A percentile compares a stretch with the other conserved stretches of the same genome.
phyloP scores from a whole-genome alignment of 2,329 filamentous ascomycete species.

The Xylariaceae sp. region DNA sequence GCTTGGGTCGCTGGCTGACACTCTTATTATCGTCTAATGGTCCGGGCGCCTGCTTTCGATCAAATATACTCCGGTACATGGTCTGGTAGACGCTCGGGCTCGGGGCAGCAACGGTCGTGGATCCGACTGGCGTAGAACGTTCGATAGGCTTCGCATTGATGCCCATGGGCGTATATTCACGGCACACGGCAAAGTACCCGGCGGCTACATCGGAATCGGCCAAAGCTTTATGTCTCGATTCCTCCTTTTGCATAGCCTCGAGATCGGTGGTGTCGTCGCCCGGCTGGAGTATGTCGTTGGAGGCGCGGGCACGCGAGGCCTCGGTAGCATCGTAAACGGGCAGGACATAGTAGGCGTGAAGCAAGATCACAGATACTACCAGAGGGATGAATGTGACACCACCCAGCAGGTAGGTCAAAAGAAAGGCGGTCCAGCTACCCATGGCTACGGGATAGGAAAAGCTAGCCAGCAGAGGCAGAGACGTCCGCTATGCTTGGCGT shows the following conservation, averaged over 20 bases:
- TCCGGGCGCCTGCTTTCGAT: conserved; percentile 56
- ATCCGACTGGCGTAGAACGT: conserved; percentile 72
- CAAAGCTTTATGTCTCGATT: conserved; percentile 49
- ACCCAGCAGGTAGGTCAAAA: conserved; percentile 76
- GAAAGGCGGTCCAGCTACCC: conserved; percentile 51
- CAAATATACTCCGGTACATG: conserved; percentile 96
- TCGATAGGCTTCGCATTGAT: conserved; percentile 91
- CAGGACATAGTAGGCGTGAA: conserved; percentile 64
- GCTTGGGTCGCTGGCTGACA: conserved; percentile 51
- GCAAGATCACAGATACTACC: conserved; percentile 53
- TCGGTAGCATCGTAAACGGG: conserved; percentile 46
- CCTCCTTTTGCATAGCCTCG: conserved; percentile 57
- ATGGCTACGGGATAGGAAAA: conserved; percentile 34
- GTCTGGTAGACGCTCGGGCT: conserved; percentile 95
- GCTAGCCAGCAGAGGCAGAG: conserved; percentile 20
- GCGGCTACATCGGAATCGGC: conserved; percentile 74
- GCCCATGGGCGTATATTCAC: conserved; percentile 86
- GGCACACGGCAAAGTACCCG: conserved; percentile 91
- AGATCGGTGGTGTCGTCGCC: conserved; percentile 62
- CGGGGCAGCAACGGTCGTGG: conserved; percentile 65
- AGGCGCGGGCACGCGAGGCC: conserved; percentile 28
- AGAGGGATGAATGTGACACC: conserved; percentile 84
- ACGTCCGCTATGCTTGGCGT: conserved; percentile 22
- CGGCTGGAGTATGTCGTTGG: conserved; percentile 46
- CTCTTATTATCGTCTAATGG: conserved; percentile 45